Evolutionary conservation across 257 asterid species (phyloP).

Genomic region (Coffea canephora): DNA sequence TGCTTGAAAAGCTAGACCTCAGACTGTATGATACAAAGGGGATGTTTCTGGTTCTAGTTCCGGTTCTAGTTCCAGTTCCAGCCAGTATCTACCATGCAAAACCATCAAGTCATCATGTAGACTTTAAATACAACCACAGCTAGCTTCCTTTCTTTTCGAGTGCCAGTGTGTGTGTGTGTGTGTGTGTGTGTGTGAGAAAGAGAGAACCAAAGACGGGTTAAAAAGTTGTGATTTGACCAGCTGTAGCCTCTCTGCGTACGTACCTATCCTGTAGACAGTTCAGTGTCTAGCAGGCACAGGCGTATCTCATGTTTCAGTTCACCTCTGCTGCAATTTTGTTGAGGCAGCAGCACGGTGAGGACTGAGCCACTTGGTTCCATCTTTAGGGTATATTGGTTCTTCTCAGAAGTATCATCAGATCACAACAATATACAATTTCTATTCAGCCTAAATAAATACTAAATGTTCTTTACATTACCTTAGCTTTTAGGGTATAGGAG

Average conservation of each 20-base stretch:
- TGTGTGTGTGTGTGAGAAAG: not conserved
- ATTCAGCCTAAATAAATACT: too few species aligned
- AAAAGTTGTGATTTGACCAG: slow-evolving; percentile 31
- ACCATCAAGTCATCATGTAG: not conserved
- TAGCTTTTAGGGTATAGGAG: too few species aligned
- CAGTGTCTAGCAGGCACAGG: not conserved
- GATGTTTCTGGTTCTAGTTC: not conserved
- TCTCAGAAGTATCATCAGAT: not conserved
- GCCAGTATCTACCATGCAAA: slow-evolving; percentile 8
- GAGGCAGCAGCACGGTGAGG: not conserved
- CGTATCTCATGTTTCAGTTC: not conserved
- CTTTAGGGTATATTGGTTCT: not conserved
- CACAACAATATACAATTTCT: not conserved
- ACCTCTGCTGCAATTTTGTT: not conserved
- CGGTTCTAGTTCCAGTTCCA: not conserved
- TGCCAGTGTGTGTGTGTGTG: slow-evolving; percentile 3
- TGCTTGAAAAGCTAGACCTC: slow-evolving; percentile 7
- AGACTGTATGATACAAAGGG: slow-evolving; percentile 4
- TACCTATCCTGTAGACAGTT: not conserved
- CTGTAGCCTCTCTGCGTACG: not conserved
- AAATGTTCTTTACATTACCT: too few species aligned
- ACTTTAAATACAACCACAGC: not conserved
- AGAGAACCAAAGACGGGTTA: not conserved
- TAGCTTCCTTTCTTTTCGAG: not conserved
- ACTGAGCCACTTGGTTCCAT: slow-evolving; percentile 8